phyloP scores from a whole-genome alignment of 1,139 yeast species.

The Debaryomycetaceae sp. region DNA sequence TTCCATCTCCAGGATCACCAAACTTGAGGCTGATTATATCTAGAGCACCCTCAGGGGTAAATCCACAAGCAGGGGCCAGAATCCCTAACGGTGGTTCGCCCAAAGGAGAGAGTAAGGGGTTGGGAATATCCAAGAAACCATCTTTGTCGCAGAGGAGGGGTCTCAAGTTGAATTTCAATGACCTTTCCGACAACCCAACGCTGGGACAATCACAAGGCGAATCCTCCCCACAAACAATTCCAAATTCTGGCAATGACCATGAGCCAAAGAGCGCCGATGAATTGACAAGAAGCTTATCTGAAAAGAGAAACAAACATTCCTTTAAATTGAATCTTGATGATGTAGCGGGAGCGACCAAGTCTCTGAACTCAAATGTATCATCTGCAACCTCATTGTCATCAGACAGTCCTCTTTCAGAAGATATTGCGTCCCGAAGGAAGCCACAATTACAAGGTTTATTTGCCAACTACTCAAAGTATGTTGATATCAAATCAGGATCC shows the following conservation, averaged over 20 bases:
- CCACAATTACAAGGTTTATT: slow-evolving; percentile 53
- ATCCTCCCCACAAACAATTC: slow-evolving; percentile 11
- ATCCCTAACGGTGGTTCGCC: slow-evolving; percentile 13
- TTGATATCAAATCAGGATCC: slow-evolving; percentile 89
- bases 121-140: slow-evolving; percentile 33
- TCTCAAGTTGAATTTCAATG: slow-evolving; percentile 44
- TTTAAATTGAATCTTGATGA: slow-evolving; percentile 34
- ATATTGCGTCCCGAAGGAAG: slow-evolving; percentile 4
- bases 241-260: slow-evolving; percentile 1
- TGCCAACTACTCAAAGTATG: slow-evolving; percentile 79
- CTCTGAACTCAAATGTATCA: slow-evolving; percentile 2
- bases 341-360: slow-evolving; percentile 1
- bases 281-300: slow-evolving; percentile 34
- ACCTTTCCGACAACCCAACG: slow-evolving; percentile 16
- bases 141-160: slow-evolving; percentile 62
- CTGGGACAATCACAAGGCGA: slow-evolving; percentile 8
- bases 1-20: slow-evolving; percentile 15
- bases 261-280: slow-evolving; percentile 30
- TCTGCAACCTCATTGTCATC: slow-evolving; percentile 7
- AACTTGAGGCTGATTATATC: slow-evolving; percentile 1
- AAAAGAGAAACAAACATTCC: slow-evolving; percentile 37
- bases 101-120: slow-evolving; percentile 5
- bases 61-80: slow-evolving; percentile 21
- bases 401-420: slow-evolving; percentile 3
- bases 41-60: slow-evolving; percentile 10